A percentile compares a stretch with the other conserved stretches of the same genome.
Evolutionary conservation across 345 rosid species (phyloP).

Genomic region (Gossypium mustelinum): DNA sequence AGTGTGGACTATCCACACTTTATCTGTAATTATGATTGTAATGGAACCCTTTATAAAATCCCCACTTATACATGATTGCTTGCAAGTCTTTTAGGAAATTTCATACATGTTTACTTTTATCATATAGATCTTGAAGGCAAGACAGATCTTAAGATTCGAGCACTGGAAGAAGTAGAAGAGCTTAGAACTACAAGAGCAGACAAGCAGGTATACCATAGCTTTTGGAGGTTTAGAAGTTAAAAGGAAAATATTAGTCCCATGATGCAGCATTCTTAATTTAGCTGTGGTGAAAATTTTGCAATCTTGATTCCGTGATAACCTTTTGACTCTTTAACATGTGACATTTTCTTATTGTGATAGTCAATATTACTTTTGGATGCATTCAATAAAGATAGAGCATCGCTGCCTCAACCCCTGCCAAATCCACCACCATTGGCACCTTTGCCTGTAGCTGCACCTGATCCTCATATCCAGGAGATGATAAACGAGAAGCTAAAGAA

Average conservation of each 20-base stretch:
- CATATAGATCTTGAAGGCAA: constrained; percentile 86
- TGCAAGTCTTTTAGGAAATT: not conserved
- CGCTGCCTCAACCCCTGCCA: constrained; percentile 84
- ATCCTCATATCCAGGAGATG: constrained; percentile 95
- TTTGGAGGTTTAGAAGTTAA: not conserved
- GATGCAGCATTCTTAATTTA: not conserved
- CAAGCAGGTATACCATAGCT: constrained; percentile 56
- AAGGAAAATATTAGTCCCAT: not conserved
- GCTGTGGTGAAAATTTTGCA: constrained; percentile 5
- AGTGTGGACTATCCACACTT: not conserved
- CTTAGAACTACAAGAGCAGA: constrained; percentile 92
- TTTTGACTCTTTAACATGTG: not conserved
- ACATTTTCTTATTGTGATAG: constrained; percentile 38
- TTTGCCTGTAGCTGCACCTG: constrained; percentile 62
- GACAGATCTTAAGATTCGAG: constrained; percentile 86
- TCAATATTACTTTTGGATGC: constrained; percentile 93
- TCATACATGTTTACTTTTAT: constrained; percentile 8
- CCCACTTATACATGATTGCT: not conserved
- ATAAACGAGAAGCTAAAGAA: constrained; percentile 95
- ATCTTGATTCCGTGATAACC: not conserved
- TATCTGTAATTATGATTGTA: not conserved
- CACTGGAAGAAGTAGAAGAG: constrained; percentile 85
- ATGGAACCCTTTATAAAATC: not conserved
- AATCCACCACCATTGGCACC: constrained; percentile 69
- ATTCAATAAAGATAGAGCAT: constrained; percentile 95